These are phyloP conservation scores for Crithidia fasciculata DNA, from an alignment of 208 protist species.

Conservation along the genomic window DNA sequence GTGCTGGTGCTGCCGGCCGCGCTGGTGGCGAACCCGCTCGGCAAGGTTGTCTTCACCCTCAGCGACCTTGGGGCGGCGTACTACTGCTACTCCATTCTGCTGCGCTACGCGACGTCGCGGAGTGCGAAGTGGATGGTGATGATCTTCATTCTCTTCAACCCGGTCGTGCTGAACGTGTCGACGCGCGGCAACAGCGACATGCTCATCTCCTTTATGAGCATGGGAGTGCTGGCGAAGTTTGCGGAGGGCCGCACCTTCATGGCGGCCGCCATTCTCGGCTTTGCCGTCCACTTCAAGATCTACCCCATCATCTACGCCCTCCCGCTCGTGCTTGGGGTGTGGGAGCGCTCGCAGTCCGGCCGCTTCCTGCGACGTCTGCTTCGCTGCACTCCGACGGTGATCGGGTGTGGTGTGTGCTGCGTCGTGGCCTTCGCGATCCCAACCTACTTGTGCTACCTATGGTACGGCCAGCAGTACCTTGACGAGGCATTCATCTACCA, in stretches of 20 bases:
- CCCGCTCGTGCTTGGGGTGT: slow-evolving; percentile 73
- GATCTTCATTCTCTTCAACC: slow-evolving; percentile 91
- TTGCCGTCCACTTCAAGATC: slow-evolving; percentile 92
- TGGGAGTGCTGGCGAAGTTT: slow-evolving; percentile 81
- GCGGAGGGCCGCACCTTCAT: slow-evolving; percentile 45
- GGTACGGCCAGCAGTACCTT: slow-evolving; percentile 81
- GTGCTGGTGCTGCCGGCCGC: slow-evolving; percentile 84
- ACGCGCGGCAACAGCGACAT: slow-evolving; percentile 95
- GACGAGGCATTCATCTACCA: slow-evolving; percentile 88
- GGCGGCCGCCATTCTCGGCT: slow-evolving; percentile 71
- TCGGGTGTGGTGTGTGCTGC: slow-evolving; percentile 56
- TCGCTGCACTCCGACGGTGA: slow-evolving; percentile 17
- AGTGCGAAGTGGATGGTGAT: slow-evolving; percentile 77
- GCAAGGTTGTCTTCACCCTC: slow-evolving; percentile 89
- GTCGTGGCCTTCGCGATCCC: slow-evolving; percentile 50
- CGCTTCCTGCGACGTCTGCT: slow-evolving; percentile 16
- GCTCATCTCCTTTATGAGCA: slow-evolving; percentile 87
- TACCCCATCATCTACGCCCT: slow-evolving; percentile 94
- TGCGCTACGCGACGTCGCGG: slow-evolving; percentile 54
- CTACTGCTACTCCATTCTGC: slow-evolving; percentile 75
- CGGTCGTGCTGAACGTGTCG: slow-evolving; percentile 91
- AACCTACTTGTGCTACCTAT: slow-evolving; percentile 57
- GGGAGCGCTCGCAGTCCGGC: slow-evolving; percentile 30
- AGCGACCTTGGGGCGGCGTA: slow-evolving; percentile 82
- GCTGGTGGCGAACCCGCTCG: slow-evolving; percentile 56